These are phyloP conservation scores for Coemansia sp. DNA, from an alignment of 192 early-diverging fungal species.

Conservation along the genomic window DNA sequence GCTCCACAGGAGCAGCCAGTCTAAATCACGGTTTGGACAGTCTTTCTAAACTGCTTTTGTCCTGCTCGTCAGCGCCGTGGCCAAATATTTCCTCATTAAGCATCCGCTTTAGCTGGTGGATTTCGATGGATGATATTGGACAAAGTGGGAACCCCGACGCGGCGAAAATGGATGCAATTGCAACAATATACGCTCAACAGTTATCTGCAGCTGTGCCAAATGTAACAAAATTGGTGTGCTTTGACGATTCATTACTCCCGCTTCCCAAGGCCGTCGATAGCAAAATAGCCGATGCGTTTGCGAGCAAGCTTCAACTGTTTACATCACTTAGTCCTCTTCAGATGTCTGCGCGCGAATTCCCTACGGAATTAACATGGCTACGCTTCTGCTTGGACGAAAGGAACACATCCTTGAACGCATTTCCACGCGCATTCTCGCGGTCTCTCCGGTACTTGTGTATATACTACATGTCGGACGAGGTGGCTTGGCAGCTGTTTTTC, in stretches of 20 bases:
- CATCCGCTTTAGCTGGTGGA: conserved; percentile 2
- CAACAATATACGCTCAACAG: not conserved
- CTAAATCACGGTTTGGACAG: not conserved
- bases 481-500: conserved; percentile 3
- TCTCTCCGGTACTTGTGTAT: conserved; percentile 3
- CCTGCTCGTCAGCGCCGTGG: not conserved
- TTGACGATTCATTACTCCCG: not conserved
- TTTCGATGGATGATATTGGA: not conserved
- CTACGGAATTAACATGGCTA: not conserved
- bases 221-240: conserved; percentile 1
- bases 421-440: not conserved
- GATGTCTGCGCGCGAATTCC: not conserved
- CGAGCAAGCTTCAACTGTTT: not conserved
- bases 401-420: not conserved
- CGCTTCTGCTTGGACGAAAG: not conserved
- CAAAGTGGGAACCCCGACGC: not conserved
- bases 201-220: not conserved
- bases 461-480: conserved; percentile 5
- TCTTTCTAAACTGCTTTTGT: not conserved
- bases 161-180: not conserved
- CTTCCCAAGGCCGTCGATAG: not conserved
- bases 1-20: not conserved
- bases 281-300: not conserved
- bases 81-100: not conserved
- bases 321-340: not conserved